These are phyloP conservation scores for Penicillium cosmopolitanum DNA, from an alignment of 495 filamentous ascomycete species.

Conservation along the genomic window DNA sequence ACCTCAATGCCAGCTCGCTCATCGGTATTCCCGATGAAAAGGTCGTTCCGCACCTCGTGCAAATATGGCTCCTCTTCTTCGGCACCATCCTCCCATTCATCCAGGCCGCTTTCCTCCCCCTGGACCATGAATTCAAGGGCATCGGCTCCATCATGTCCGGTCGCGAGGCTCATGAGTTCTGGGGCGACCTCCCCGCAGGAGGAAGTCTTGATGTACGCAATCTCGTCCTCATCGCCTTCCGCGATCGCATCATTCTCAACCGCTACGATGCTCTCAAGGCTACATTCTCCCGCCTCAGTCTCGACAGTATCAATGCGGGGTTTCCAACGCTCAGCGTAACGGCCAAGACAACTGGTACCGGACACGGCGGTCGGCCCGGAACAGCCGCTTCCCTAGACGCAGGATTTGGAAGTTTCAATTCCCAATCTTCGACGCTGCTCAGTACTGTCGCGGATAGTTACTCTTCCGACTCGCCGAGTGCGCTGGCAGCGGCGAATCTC, in stretches of 20 bases:
- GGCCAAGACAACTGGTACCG: constrained; percentile 48
- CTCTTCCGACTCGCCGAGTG: constrained; percentile 49
- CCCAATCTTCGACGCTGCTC: constrained; percentile 70
- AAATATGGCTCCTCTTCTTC: constrained; percentile 92
- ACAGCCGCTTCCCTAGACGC: constrained; percentile 76
- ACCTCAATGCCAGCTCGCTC: constrained; percentile 77
- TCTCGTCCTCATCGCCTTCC: constrained; percentile 86
- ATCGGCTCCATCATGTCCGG: constrained; percentile 73
- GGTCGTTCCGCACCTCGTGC: constrained; percentile 82
- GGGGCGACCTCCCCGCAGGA: constrained; percentile 61
- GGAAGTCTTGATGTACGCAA: constrained; percentile 81
- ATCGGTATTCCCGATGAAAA: constrained; percentile 77
- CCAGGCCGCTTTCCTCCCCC: constrained; percentile 91
- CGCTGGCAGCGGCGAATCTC: constrained; percentile 32
- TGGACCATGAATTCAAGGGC: constrained; percentile 93
- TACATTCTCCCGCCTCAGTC: constrained; percentile 86
- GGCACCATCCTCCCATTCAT: constrained; percentile 89
- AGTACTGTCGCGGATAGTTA: constrained; percentile 55
- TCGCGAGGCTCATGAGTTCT: constrained; percentile 84
- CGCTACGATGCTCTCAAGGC: constrained; percentile 82
- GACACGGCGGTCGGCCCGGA: constrained; percentile 54
- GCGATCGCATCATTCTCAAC: constrained; percentile 84
- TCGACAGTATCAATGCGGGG: constrained; percentile 76
- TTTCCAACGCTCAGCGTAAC: constrained; percentile 50
- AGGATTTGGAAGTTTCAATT: constrained; percentile 71